Percentiles rank a stretch among this genome's conserved stretches.
These are phyloP conservation scores for Podaxis sp. DNA, from an alignment of 768 basidiomycete genomes.

Conservation along the genomic window DNA sequence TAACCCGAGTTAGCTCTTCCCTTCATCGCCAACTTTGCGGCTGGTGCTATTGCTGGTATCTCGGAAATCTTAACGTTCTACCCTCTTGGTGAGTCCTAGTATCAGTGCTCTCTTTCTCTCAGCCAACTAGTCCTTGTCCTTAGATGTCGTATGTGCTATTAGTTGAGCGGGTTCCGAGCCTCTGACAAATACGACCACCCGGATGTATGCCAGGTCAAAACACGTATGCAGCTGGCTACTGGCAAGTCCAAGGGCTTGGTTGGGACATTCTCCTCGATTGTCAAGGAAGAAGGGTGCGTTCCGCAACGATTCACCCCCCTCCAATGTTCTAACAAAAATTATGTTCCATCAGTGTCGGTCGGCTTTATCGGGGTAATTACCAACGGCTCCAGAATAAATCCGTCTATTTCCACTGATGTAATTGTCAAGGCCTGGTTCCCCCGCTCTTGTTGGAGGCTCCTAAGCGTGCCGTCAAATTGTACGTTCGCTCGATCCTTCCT, in stretches of 20 bases:
- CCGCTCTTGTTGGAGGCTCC: conserved; percentile 95
- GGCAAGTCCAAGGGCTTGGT: conserved; percentile 80
- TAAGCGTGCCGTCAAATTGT: conserved; percentile 97
- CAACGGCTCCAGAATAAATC: conserved; percentile 3
- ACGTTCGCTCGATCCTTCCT: conserved; percentile 25
- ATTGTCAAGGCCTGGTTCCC: conserved; percentile 78
- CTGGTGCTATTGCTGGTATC: conserved; percentile 95
- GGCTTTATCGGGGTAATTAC: conserved; percentile 80
- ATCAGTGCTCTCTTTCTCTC: conserved; percentile 5
- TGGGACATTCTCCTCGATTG: conserved; percentile 78
- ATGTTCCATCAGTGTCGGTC: conserved; percentile 52
- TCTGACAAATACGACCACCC: conserved; percentile 4
- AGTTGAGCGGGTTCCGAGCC: not conserved
- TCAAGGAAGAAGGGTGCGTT: conserved; percentile 87
- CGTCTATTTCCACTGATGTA: conserved; percentile 1
- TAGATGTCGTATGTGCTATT: conserved; percentile 78
- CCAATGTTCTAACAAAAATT: not conserved
- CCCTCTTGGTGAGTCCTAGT: conserved; percentile 68
- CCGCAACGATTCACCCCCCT: conserved; percentile 10
- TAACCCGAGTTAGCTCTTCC: conserved; percentile 59
- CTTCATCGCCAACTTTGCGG: conserved; percentile 86
- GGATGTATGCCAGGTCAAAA: conserved; percentile 72
- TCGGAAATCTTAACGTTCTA: conserved; percentile 85
- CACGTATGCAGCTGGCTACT: conserved; percentile 95
- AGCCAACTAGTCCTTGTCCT: not conserved